Conservation (phyloP, 2,329 filamentous ascomycete genomes). For the Aspergillus intermedius region DNA sequence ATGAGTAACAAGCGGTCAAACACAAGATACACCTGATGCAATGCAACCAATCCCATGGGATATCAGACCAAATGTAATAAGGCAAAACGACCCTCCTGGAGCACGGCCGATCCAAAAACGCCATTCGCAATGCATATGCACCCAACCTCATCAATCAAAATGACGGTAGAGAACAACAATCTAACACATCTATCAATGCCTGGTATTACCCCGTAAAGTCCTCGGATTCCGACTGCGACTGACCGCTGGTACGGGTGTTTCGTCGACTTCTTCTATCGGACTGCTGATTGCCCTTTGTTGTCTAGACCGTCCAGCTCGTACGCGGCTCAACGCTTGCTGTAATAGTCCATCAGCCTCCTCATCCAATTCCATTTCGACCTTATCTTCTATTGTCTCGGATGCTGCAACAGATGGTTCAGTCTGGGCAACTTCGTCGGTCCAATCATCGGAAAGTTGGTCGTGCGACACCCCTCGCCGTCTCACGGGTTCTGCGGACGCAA, state of each 20-base stretch:
- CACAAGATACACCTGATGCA: too few species aligned
- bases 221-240: constrained; percentile 14
- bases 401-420: constrained; percentile 13
- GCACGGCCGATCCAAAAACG: constrained; percentile 7
- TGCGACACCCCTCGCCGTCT: constrained; percentile 19
- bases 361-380: constrained; percentile 38
- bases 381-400: constrained; percentile 23
- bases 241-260: constrained; percentile 14
- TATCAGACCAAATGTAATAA: too few species aligned
- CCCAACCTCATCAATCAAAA: not conserved
- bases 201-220: constrained; percentile 14
- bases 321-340: constrained; percentile 31
- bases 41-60: too few species aligned
- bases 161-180: constrained; percentile 10
- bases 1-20: too few species aligned
- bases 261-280: constrained; percentile 17
- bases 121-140: too few species aligned
- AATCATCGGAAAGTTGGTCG: constrained; percentile 23
- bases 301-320: constrained; percentile 20
- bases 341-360: constrained; percentile 38
- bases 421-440: constrained; percentile 33
- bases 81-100: too few species aligned
- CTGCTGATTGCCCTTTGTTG: constrained; percentile 8
- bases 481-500: constrained; percentile 6
- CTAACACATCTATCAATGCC: constrained; percentile 8